A percentile compares a stretch with the other conserved stretches of the same genome.
phyloP scores from a whole-genome alignment of 2,329 filamentous ascomycete species.

The Botrytis tulipae region DNA sequence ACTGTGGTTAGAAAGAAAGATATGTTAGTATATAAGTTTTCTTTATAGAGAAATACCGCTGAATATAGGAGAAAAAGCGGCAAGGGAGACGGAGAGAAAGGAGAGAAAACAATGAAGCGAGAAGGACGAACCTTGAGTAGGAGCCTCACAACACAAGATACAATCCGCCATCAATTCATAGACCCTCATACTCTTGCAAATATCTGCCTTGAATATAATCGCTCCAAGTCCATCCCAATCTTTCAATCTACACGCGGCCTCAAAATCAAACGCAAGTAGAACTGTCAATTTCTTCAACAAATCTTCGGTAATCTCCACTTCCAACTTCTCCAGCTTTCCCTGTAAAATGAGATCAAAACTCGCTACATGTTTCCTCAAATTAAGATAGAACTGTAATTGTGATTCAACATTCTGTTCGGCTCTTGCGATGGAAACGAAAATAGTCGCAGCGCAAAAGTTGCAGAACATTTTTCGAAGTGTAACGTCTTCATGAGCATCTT shows the following conservation, averaged over 20 bases:
- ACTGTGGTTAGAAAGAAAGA: slow-evolving; percentile 24
- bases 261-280: slow-evolving; percentile 75
- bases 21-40: not conserved
- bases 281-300: slow-evolving; percentile 61
- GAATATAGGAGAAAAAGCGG: slow-evolving; percentile 7
- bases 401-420: slow-evolving; percentile 49
- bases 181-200: slow-evolving; percentile 46
- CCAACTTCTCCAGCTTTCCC: slow-evolving; percentile 42
- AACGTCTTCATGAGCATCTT: slow-evolving; percentile 48
- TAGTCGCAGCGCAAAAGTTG: slow-evolving; percentile 62
- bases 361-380: slow-evolving; percentile 58
- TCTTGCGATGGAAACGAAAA: slow-evolving; percentile 52
- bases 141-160: slow-evolving; percentile 53
- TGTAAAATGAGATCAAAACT: slow-evolving; percentile 53
- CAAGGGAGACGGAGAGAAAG: not conserved
- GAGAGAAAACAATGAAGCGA: not conserved
- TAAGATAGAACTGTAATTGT: slow-evolving; percentile 60
- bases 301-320: slow-evolving; percentile 49
- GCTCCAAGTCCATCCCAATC: slow-evolving; percentile 64
- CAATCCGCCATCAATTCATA: slow-evolving; percentile 67
- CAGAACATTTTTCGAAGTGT: slow-evolving; percentile 64
- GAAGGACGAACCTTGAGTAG: slow-evolving; percentile 47
- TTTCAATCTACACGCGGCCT: slow-evolving; percentile 65
- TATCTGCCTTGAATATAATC: slow-evolving; percentile 54
- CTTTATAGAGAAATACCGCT: not conserved